Conservation (phyloP, 2,329 filamentous ascomycete genomes). For the Fusarium burgessii region DNA sequence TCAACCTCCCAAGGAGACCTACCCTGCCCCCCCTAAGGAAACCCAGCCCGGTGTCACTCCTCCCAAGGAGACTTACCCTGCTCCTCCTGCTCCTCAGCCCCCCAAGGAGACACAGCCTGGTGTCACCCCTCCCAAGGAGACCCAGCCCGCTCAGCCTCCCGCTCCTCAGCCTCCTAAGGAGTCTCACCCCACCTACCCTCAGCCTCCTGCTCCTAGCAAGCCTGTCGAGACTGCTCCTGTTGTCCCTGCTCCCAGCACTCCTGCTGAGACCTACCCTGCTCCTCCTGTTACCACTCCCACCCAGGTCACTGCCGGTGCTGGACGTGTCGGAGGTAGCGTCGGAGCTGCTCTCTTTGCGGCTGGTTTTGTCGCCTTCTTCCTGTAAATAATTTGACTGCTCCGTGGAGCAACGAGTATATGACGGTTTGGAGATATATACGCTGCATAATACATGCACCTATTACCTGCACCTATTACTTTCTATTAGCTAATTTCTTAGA, state of each 20-base stretch:
- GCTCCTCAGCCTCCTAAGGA: conserved; percentile 3
- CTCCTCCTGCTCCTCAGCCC: conserved; percentile 4
- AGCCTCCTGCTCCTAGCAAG: conserved; percentile 13
- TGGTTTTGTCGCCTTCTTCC: conserved; percentile 30
- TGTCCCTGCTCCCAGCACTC: conserved; percentile 5
- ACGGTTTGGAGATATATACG: conserved; percentile 25
- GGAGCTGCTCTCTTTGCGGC: conserved; percentile 16
- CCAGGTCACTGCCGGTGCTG: conserved; percentile 19
- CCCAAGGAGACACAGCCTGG: conserved; percentile 15
- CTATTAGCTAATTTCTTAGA: conserved; percentile 24
- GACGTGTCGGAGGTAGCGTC: conserved; percentile 20
- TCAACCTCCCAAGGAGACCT: conserved; percentile 4
- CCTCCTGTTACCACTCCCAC: conserved; percentile 8
- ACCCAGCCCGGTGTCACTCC: conserved; percentile 9
- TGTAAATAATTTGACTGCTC: conserved; percentile 29
- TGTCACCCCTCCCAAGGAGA: conserved; percentile 4
- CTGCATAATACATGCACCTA: conserved; percentile 25
- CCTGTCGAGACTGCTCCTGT: conserved; percentile 12
- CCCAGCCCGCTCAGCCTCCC: conserved; percentile 4
- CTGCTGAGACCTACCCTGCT: conserved; percentile 10
- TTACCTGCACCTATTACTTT: conserved; percentile 22
- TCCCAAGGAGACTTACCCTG: conserved; percentile 8
- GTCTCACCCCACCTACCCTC: conserved; percentile 1
- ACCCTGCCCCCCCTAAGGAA: conserved; percentile 11
- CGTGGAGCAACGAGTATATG: conserved; percentile 18